Base-by-base conservation (phyloP, 345 rosid species). In the Aethionema arabicum region DNA sequence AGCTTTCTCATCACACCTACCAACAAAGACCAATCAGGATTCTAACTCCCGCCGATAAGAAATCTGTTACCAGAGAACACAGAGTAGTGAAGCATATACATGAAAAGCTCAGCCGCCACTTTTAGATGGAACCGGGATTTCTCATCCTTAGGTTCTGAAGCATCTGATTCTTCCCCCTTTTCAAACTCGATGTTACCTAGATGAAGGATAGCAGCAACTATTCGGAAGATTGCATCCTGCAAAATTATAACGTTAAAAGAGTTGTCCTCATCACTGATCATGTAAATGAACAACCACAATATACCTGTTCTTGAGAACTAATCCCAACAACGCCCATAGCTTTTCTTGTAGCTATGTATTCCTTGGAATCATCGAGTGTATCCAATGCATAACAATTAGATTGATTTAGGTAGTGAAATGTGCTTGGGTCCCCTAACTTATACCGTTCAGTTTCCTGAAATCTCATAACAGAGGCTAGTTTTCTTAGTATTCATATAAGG, bases 301-400 rank as follows among this genome's bases (percentile, higher is more conserved):
- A 68, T 79, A 90, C 99, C 97, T 90, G 99, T 57, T 93, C 99
- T 44, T 70, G 74, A 47, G 73, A 51, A 72, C 77, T 78, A 33
- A 93, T 90, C 61, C 99, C 99, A 67, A 93, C 97, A 61, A 93
- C 77, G 52, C 80, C 92, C 99, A 93, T 93, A 52, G 97, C 99
- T 76, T 72, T 85, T 74, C 92, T 85, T 15, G 96, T 93, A 13
- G 76, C 80, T 64, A 79, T 39, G 53, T 93, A 90, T 59, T 93
- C 99, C 80, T 80, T 78, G 49, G 83, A 57, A 54, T 90, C 97
- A 77, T 90, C 88, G 61, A 90, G 36, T 15, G 78, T 85, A 72
- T 81, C 88, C 75, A 93, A 36, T 32, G 83, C 82, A 67, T 69
- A 83, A 79, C 85, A 93, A 72, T 83, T 87, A 8, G 97, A 83